Evolutionary conservation across 1,139 yeast genomes (phyloP).

Genomic region (Wickerhamomyces sp.): DNA sequence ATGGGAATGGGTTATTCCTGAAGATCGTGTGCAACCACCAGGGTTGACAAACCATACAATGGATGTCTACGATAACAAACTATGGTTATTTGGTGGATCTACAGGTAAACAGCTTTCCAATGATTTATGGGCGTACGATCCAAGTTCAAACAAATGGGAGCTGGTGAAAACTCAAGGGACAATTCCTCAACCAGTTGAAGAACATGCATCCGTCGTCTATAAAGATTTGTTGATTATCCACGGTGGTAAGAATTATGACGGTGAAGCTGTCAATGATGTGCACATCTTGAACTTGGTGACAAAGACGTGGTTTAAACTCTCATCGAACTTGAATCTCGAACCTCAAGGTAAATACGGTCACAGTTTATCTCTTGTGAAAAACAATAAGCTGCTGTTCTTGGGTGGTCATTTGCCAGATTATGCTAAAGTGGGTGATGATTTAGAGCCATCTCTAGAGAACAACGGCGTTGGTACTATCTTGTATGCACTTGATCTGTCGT

Average conservation of each 20-base stretch:
- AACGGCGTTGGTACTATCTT: constrained; percentile 53
- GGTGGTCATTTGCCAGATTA: constrained; percentile 84
- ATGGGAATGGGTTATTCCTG: constrained; percentile 73
- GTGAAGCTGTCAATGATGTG: constrained; percentile 62
- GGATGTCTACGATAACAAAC: constrained; percentile 70
- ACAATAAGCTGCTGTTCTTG: constrained; percentile 72
- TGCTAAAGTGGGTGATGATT: constrained; percentile 41
- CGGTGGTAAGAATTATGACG: constrained; percentile 85
- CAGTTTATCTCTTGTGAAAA: constrained; percentile 68
- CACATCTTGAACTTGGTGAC: constrained; percentile 74
- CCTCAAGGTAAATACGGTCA: constrained; percentile 97
- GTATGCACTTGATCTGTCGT: constrained; percentile 52
- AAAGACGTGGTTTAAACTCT: constrained; percentile 67
- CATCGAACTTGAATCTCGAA: constrained; percentile 41
- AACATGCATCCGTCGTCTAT: constrained; percentile 80
- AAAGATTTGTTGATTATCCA: constrained; percentile 78
- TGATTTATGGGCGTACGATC: constrained; percentile 82
- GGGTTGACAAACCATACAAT: constrained; percentile 90
- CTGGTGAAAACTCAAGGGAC: constrained; percentile 39
- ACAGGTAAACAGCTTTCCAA: constrained; percentile 71
- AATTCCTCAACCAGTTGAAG: constrained; percentile 83
- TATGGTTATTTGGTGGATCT: constrained; percentile 93
- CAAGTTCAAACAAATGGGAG: constrained; percentile 60
- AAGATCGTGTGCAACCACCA: constrained; percentile 60
- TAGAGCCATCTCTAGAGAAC: constrained; percentile 43